Conservation (phyloP, 306 rosid genomes). For the Begonia peltatifolia region DNA sequence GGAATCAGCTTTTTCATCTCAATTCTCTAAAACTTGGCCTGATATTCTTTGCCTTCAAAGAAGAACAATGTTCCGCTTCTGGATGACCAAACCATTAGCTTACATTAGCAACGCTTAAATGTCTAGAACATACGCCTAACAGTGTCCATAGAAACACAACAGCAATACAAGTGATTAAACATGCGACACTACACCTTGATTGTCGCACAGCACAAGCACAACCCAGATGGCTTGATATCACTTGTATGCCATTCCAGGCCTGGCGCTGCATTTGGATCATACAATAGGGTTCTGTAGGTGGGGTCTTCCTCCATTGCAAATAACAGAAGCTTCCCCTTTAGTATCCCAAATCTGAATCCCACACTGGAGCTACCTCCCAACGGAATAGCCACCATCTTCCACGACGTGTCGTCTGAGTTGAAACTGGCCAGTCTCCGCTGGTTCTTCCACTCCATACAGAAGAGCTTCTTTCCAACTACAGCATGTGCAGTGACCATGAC, state of each 20-base stretch:
- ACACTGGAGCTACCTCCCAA: slow-evolving; percentile 69
- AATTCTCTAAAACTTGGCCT: too few relatives aligned
- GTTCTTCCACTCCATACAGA: slow-evolving; percentile 97
- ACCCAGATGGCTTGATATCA: slow-evolving; percentile 57
- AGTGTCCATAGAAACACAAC: too few relatives aligned
- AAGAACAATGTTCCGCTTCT: too few relatives aligned
- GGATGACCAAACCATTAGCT: too few relatives aligned
- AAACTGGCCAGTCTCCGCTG: slow-evolving; percentile 74
- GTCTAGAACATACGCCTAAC: too few relatives aligned
- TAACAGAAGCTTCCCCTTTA: slow-evolving; percentile 55
- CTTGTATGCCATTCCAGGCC: slow-evolving; percentile 82
- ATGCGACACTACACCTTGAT: slow-evolving; percentile 37
- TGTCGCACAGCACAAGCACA: slow-evolving; percentile 74
- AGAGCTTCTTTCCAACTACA: slow-evolving; percentile 58
- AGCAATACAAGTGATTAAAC: too few relatives aligned
- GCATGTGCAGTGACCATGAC: slow-evolving; percentile 97
- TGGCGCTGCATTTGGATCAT: slow-evolving; percentile 70
- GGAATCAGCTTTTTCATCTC: too few relatives aligned
- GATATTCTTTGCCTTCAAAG: too few relatives aligned
- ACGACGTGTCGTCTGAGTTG: slow-evolving; percentile 53
- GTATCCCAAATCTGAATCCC: slow-evolving; percentile 61
- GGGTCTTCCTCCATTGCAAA: slow-evolving; percentile 50
- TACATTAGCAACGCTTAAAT: too few relatives aligned
- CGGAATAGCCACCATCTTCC: slow-evolving; percentile 73
- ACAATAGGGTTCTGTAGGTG: slow-evolving; percentile 47